Conservation (phyloP, 2,329 filamentous ascomycete species). For the Aspergillus quadricinctus region DNA sequence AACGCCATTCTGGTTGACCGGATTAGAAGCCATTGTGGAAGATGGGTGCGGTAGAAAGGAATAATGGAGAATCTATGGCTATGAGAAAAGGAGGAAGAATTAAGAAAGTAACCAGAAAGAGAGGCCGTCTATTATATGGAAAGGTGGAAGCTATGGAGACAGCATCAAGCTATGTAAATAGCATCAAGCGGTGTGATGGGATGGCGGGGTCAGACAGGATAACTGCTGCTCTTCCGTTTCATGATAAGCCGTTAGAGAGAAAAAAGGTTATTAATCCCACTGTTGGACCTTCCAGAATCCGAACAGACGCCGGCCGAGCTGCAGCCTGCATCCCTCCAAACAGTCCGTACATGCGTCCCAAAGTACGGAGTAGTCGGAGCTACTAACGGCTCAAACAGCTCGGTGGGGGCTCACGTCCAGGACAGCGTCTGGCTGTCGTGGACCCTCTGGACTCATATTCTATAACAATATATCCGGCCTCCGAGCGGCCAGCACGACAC, state of each 20-base stretch:
- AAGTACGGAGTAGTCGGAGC: neutral
- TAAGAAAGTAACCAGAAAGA: neutral
- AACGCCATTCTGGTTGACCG: constrained; percentile 38
- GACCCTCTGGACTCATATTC: constrained; percentile 2
- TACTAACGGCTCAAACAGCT: neutral
- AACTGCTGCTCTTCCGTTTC: neutral
- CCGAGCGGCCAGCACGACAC: constrained; percentile 5
- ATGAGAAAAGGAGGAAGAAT: neutral
- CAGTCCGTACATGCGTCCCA: neutral
- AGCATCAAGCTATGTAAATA: neutral
- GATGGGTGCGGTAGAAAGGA: neutral
- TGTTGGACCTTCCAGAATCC: neutral
- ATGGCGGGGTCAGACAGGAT: neutral
- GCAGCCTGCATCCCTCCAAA: no score
- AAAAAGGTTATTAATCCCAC: neutral
- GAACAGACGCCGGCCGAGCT: no score
- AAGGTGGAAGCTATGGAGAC: neutral
- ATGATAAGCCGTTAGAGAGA: neutral
- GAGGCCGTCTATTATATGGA: constrained; percentile 2
- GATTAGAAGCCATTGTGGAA: constrained; percentile 31
- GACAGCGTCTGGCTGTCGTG: neutral
- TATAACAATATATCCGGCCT: constrained; percentile 10
- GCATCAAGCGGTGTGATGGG: neutral
- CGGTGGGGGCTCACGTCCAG: neutral
- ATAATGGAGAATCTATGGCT: neutral